These are phyloP conservation scores for Pseudocercospora fijiensis DNA, from an alignment of 2,329 filamentous ascomycete species.

Conservation along the genomic window DNA sequence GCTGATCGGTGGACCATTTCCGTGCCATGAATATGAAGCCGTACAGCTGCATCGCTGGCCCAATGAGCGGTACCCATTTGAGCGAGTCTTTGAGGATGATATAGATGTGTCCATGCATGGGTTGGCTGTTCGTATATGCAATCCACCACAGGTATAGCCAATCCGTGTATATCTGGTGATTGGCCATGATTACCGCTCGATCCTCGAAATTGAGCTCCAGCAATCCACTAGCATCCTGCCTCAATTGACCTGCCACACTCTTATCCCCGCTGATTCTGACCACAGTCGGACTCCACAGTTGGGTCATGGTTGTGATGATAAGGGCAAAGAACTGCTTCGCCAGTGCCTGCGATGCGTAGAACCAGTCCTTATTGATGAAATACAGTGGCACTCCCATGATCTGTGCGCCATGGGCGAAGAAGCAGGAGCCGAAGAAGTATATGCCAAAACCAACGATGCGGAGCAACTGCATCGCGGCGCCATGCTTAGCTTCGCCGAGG, in stretches of 20 bases:
- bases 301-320: conserved; percentile 73
- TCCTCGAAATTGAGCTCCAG: conserved; percentile 77
- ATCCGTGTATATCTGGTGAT: conserved; percentile 75
- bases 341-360: conserved; percentile 80
- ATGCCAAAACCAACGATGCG: conserved; percentile 47
- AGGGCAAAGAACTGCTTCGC: conserved; percentile 84
- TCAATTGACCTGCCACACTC: conserved; percentile 72
- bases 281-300: conserved; percentile 78
- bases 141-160: conserved; percentile 96
- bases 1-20: conserved; percentile 78
- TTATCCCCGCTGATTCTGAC: conserved; percentile 80
- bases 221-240: conserved; percentile 65
- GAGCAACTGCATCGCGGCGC: conserved; percentile 43
- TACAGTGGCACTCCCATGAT: conserved; percentile 72
- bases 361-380: conserved; percentile 69
- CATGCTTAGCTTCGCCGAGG: conserved; percentile 44
- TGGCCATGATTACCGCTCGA: conserved; percentile 76
- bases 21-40: conserved; percentile 92
- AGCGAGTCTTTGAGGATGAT: conserved; percentile 88
- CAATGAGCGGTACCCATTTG: conserved; percentile 77
- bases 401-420: conserved; percentile 62
- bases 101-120: conserved; percentile 81
- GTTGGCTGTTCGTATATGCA: conserved; percentile 64
- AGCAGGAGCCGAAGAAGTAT: conserved; percentile 48
- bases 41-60: conserved; percentile 80